Percentiles rank a stretch among this genome's conserved stretches.
Evolutionary conservation across 257 asterid genomes (phyloP).

Genomic region (Solanum pimpinellifolium): DNA sequence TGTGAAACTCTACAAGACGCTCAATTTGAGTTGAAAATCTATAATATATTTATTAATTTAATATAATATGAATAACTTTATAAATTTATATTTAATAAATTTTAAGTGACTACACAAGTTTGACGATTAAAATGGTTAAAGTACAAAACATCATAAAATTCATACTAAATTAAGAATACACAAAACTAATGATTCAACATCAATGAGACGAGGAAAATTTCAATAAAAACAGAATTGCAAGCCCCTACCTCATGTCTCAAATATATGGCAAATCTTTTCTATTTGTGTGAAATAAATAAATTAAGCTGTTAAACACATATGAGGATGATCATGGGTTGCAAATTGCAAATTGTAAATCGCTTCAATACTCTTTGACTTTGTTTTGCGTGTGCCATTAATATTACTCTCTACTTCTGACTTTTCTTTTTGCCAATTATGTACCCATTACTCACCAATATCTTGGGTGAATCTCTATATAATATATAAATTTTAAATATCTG

Average conservation of each 20-base stretch:
- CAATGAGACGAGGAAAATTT: neutral
- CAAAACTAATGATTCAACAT: neutral
- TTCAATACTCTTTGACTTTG: neutral
- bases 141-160: neutral
- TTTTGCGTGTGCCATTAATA: neutral
- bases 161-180: neutral
- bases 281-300: neutral
- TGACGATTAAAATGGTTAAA: neutral
- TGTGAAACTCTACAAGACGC: no score
- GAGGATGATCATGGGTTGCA: neutral
- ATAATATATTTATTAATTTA: no score
- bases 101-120: neutral
- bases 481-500: no score
- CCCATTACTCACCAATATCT: neutral
- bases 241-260: neutral
- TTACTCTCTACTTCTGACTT: neutral
- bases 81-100: no score
- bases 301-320: neutral
- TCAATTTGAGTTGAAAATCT: no score
- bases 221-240: neutral
- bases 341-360: no score
- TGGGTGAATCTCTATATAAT: neutral
- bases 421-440: neutral
- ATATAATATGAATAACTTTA: no score
- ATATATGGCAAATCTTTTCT: neutral